Conservation (phyloP, 148 eudicot genomes). For the Rhododendron simsii region DNA sequence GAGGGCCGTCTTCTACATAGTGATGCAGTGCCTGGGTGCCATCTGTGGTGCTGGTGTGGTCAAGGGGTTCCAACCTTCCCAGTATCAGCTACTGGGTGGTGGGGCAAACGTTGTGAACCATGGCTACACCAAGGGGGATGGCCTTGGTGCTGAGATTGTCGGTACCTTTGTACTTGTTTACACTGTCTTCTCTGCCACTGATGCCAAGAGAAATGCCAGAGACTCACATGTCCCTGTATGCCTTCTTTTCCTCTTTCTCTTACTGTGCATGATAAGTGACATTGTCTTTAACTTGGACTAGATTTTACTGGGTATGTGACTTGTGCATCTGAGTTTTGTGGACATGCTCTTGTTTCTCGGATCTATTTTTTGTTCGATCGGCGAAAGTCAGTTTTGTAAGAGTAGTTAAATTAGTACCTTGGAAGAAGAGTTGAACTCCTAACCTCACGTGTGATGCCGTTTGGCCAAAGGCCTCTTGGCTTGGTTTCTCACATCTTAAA, state of each 20-base stretch:
- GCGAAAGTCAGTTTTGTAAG: too few species aligned
- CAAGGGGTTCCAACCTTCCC: constrained; percentile 56
- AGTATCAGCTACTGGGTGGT: constrained; percentile 36
- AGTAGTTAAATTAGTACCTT: too few species aligned
- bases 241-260: background rate
- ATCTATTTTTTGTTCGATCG: too few species aligned
- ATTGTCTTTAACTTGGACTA: background rate
- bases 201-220: constrained; percentile 84
- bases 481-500: background rate
- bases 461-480: too few species aligned
- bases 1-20: constrained; percentile 79
- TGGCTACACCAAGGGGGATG: constrained; percentile 86
- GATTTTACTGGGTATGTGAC: background rate
- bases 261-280: background rate
- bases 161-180: constrained; percentile 90
- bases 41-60: constrained; percentile 87
- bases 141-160: constrained; percentile 89
- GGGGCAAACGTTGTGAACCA: constrained; percentile 66
- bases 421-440: too few species aligned
- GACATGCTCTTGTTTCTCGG: background rate
- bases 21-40: constrained; percentile 90
- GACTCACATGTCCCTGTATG: constrained; percentile 95
- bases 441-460: too few species aligned
- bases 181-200: constrained; percentile 89
- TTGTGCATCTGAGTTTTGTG: background rate